A percentile compares a stretch with the other conserved stretches of the same genome.
Evolutionary conservation across 305 asterid species (phyloP).

Genomic region (Plantago lanceolata): DNA sequence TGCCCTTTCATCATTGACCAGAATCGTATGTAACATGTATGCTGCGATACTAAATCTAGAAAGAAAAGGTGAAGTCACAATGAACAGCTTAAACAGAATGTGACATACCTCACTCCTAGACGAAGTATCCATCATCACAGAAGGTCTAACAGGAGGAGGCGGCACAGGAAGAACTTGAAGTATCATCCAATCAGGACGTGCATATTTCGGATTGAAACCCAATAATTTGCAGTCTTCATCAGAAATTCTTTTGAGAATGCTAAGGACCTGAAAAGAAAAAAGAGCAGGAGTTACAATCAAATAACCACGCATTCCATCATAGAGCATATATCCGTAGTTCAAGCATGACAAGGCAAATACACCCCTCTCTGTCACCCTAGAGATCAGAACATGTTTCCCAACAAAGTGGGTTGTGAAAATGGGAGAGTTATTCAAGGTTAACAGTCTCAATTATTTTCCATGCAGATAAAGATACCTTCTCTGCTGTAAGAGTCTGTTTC

Average conservation of each 20-base stretch:
- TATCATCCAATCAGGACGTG: slow-evolving; percentile 99
- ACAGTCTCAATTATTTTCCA: slow-evolving; percentile 5
- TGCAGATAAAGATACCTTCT: slow-evolving; percentile 47
- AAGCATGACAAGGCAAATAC: slow-evolving; percentile 4
- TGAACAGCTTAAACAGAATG: slow-evolving; percentile 17
- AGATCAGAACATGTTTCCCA: not conserved
- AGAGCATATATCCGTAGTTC: slow-evolving; percentile 9
- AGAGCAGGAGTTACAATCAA: slow-evolving; percentile 5
- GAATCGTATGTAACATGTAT: not conserved
- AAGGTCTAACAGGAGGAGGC: slow-evolving; percentile 99
- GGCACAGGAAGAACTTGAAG: slow-evolving; percentile 98
- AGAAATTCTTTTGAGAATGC: slow-evolving; percentile 79
- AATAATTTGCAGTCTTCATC: slow-evolving; percentile 77
- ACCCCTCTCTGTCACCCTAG: not conserved
- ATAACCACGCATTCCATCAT: slow-evolving; percentile 4
- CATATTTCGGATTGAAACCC: slow-evolving; percentile 86
- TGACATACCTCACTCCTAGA: slow-evolving; percentile 88
- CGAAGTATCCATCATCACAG: slow-evolving; percentile 99
- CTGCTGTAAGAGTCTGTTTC: slow-evolving; percentile 81
- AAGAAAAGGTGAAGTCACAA: slow-evolving; percentile 11
- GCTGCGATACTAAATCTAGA: not conserved
- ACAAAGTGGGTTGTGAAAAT: not conserved
- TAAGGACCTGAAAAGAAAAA: slow-evolving; percentile 63
- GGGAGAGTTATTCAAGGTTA: not conserved
- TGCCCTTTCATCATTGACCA: not conserved